Evolutionary conservation across 2,329 filamentous ascomycete species (phyloP), one percentile per base, ranked within the genome.

Genomic region (Ceratocystis alfenasii): DNA sequence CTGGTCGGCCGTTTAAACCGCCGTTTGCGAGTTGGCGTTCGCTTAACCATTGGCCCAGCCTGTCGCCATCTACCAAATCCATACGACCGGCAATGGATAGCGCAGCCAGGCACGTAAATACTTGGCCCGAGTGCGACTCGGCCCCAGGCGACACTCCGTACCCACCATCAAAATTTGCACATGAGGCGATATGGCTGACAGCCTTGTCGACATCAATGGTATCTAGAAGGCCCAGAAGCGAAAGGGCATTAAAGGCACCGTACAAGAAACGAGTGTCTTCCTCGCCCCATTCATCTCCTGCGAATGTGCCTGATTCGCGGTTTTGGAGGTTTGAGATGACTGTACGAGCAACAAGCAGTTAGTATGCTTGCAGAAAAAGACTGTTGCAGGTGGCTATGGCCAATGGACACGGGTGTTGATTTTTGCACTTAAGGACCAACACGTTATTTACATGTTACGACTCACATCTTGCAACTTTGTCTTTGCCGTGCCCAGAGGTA

Each of bases 271-370:
- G 86, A 0, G 94, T 97, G 75, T 99, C 94, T 69, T 88, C 87
- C 75, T 99, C 94, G 41, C 94, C 94, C 92, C 92, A 99, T 75
- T 95, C 87, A 73, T 99, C 94, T 62, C 94, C 94, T 65, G 87
- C 85, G 75, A 99, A 97, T 0, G 89, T 94, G 67, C 94, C 94
- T 2, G 87, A 90, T 65, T 87, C 79, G 22, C 78, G 79, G 73
- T 96, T 87, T 73, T 99, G 94, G 63, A 96, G 81, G 69, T 79
- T 79, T 69, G 92, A 87, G 71, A 97, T 91, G 76, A 87, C 90
- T 85, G 71, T 28, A 64, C 50, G 28, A 44, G 20, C 6, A 45
- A 25, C 20, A 41, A 5, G 36, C 36, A 25, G 22, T 74, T 67
- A 72, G 69, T 68, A 64, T 20, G 45, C 10, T 6, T 45, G 4